phyloP scores from a whole-genome alignment of 179 eudicot species.

The Monotropa hypopitys region DNA sequence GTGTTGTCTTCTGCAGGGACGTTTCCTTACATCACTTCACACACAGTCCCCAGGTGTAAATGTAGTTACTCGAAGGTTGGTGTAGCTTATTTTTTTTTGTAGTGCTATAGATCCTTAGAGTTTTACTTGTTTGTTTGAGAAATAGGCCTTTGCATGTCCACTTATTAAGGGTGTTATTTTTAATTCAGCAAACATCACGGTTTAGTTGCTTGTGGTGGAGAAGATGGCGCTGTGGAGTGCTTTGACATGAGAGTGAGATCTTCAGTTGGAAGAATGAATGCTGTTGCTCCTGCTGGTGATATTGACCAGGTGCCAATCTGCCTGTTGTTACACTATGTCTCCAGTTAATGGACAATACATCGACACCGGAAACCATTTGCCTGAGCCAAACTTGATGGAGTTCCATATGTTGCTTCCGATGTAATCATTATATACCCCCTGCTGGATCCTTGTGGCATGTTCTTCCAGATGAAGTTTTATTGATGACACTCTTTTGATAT shows the following conservation, averaged over 20 bases:
- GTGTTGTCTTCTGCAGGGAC: constrained; percentile 42
- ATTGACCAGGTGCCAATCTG: constrained; percentile 38
- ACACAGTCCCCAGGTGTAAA: constrained; percentile 80
- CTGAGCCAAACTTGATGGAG: neutral
- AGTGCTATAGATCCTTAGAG: neutral
- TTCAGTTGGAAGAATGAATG: constrained; percentile 73
- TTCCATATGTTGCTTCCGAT: neutral
- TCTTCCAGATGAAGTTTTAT: neutral
- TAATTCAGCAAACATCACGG: constrained; percentile 69
- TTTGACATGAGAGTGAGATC: constrained; percentile 80
- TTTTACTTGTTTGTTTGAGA: constrained; percentile 2
- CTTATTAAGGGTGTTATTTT: constrained; percentile 1
- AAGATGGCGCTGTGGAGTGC: constrained; percentile 95
- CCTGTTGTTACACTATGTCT: neutral
- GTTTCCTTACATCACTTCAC: constrained; percentile 70
- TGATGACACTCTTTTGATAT: neutral
- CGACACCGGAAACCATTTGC: neutral
- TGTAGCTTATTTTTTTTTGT: constrained; percentile 7
- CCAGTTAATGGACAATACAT: neutral
- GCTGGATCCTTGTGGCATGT: neutral
- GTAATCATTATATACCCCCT: neutral
- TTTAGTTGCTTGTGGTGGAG: constrained; percentile 91
- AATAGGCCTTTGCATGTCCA: neutral
- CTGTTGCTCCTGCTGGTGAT: constrained; percentile 47
- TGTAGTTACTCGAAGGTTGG: constrained; percentile 84